A percentile compares a stretch with the other conserved stretches of the same genome.
These are phyloP conservation scores for Cercospora sesami DNA, from an alignment of 2,329 filamentous ascomycete genomes.

Conservation along the genomic window DNA sequence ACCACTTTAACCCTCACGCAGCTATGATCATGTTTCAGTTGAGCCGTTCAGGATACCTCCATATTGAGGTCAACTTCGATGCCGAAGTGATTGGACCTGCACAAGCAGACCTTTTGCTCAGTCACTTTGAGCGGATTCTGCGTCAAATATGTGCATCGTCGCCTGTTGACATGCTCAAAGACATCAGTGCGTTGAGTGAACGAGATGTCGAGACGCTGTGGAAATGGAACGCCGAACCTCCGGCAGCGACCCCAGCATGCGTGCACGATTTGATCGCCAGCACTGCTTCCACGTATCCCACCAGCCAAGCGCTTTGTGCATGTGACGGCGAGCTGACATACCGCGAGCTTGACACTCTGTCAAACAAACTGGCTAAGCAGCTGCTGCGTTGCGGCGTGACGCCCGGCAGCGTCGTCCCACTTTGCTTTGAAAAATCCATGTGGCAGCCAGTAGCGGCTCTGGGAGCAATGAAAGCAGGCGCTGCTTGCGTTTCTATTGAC, in stretches of 20 bases:
- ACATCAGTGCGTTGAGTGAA: slow-evolving; percentile 7
- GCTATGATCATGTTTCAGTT: slow-evolving; percentile 17
- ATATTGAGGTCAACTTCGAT: slow-evolving; percentile 10
- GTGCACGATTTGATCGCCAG: slow-evolving; percentile 12
- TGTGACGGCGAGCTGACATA: slow-evolving; percentile 36
- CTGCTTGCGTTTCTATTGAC: slow-evolving; percentile 29
- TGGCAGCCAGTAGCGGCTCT: slow-evolving; percentile 32
- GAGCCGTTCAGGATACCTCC: neutral
- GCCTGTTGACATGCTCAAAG: neutral
- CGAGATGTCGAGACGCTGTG: slow-evolving; percentile 12
- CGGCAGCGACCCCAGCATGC: neutral
- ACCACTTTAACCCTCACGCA: slow-evolving; percentile 18
- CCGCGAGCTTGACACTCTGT: slow-evolving; percentile 29
- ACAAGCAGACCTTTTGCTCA: slow-evolving; percentile 3
- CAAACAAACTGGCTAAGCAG: slow-evolving; percentile 14
- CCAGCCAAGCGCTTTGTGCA: slow-evolving; percentile 18
- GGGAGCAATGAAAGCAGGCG: slow-evolving; percentile 37
- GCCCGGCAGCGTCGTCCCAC: slow-evolving; percentile 21
- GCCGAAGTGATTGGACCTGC: slow-evolving; percentile 5
- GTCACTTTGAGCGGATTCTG: slow-evolving; percentile 15
- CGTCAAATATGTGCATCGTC: slow-evolving; percentile 11
- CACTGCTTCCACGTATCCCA: neutral
- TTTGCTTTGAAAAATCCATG: slow-evolving; percentile 35
- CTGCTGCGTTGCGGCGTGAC: neutral
- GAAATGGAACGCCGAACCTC: slow-evolving; percentile 10